These are phyloP conservation scores for Sarocladium strictum DNA, from an alignment of 2,329 filamentous ascomycete species.

Conservation along the genomic window DNA sequence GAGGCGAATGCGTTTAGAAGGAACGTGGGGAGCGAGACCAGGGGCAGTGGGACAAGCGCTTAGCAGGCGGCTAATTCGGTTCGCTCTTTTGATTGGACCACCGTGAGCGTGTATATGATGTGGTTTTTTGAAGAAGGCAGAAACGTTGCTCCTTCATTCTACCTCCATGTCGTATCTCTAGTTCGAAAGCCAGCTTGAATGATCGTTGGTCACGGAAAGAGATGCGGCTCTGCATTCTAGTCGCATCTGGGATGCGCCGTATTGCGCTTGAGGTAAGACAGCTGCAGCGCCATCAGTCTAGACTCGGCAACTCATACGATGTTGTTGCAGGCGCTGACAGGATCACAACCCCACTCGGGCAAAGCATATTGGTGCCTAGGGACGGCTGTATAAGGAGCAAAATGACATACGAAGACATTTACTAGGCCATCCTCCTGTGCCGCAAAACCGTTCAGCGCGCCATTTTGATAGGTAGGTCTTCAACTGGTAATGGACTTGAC, in stretches of 20 bases:
- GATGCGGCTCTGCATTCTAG: not conserved
- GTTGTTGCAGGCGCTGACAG: not conserved
- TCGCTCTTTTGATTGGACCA: slow-evolving; percentile 5
- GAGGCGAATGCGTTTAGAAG: not conserved
- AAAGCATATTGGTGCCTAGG: too few species aligned
- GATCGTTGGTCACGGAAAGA: not conserved
- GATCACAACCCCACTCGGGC: not conserved
- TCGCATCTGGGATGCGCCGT: not conserved
- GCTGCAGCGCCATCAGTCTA: not conserved
- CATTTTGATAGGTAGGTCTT: too few species aligned
- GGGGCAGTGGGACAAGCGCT: slow-evolving; percentile 7
- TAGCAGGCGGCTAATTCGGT: slow-evolving; percentile 3
- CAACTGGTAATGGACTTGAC: too few species aligned
- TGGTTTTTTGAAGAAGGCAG: too few species aligned
- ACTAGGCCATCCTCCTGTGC: too few species aligned
- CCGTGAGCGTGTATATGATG: not conserved
- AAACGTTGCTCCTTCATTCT: too few species aligned
- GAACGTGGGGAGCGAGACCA: slow-evolving; percentile 3
- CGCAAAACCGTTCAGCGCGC: too few species aligned
- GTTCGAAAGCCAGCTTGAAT: too few species aligned
- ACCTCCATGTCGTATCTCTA: too few species aligned
- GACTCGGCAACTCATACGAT: not conserved
- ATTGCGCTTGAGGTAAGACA: not conserved
- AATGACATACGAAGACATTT: too few species aligned
- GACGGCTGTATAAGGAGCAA: too few species aligned